Evolutionary conservation across 1,284 basidiomycete species (phyloP), one percentile per base, ranked within the genome.

Genomic region (Tilletia indica): DNA sequence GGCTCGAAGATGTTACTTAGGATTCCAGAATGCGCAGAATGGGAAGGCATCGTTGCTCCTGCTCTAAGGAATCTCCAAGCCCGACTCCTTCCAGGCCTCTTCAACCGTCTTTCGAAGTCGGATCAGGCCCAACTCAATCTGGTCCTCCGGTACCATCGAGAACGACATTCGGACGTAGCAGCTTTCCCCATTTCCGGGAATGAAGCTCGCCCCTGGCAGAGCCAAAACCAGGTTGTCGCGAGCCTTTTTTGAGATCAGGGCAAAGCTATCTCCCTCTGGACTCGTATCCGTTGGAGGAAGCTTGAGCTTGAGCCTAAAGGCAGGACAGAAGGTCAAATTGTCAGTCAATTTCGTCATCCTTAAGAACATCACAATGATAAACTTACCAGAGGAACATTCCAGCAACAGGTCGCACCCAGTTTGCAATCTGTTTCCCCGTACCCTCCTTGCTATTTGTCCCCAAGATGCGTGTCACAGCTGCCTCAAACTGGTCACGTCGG

Each of bases 211-310:
- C 34, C 86, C 86, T 0, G 95, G 95, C 4, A 97, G 89, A 11
- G 92, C 93, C 25, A 98, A 88, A 2, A 98, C 92, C 31, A 93
- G 93, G 68, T 89, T 89, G 71, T 90, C 89, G 68, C 92, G 87
- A 1, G 94, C 94, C 77, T 91, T 90, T 16, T 89, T 90, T 69
- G 88, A 87, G 78, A 97, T 93, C 67, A 97, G 81, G n/a, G 87
- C 85, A 77, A 89, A 89, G 2, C 92, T 92, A 84, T 97, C 93
- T 19, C 88, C 89, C 66, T 82, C 79, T 3, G 72, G 64, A 48
- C 42, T 42, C 14, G 34, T 38, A 6, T n/a, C 12, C 8, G 73
- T 70, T 11, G 77, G 73, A 1, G 82, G 82, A 67, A 83, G 73
- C 68, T 82, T 81, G 71, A 83, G 73, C 70, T 79, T 80, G 56